phyloP scores from a whole-genome alignment of 1,284 basidiomycete genomes.

The Malassezia globosa region DNA sequence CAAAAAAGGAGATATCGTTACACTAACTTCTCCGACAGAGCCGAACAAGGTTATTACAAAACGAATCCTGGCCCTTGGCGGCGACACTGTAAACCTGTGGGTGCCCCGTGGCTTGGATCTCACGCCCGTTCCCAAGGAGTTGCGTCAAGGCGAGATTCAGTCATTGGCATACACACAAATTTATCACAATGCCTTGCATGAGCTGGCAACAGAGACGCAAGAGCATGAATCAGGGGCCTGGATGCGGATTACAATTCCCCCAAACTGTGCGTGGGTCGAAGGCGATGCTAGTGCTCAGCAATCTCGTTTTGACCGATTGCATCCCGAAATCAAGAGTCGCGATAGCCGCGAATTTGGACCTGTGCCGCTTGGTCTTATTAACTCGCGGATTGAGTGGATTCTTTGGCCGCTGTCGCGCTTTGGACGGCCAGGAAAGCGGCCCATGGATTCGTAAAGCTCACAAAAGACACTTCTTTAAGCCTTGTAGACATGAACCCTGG shows the following conservation, averaged over 20 bases:
- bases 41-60: slow-evolving; percentile 51
- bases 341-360: slow-evolving; percentile 25
- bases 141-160: background rate
- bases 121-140: slow-evolving; percentile 28
- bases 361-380: slow-evolving; percentile 50
- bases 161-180: slow-evolving; percentile 14
- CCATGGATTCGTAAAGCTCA: background rate
- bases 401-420: slow-evolving; percentile 48
- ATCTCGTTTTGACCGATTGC: slow-evolving; percentile 2
- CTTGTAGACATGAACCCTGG: no score
- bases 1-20: slow-evolving; percentile 52
- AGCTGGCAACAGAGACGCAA: slow-evolving; percentile 1
- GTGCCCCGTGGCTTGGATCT: slow-evolving; percentile 7
- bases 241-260: slow-evolving; percentile 28
- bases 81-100: slow-evolving; percentile 50
- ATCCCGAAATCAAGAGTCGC: slow-evolving; percentile 13
- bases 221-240: slow-evolving; percentile 18
- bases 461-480: no score
- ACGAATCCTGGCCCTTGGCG: slow-evolving; percentile 52
- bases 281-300: slow-evolving; percentile 50
- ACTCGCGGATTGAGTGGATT: slow-evolving; percentile 48
- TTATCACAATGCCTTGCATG: slow-evolving; percentile 6
- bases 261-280: slow-evolving; percentile 51
- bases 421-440: slow-evolving; percentile 21
- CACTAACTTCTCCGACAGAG: slow-evolving; percentile 50